Evolutionary conservation across 164 flowering plant genomes (phyloP).

Genomic region (Chloranthus sessilifolius): DNA sequence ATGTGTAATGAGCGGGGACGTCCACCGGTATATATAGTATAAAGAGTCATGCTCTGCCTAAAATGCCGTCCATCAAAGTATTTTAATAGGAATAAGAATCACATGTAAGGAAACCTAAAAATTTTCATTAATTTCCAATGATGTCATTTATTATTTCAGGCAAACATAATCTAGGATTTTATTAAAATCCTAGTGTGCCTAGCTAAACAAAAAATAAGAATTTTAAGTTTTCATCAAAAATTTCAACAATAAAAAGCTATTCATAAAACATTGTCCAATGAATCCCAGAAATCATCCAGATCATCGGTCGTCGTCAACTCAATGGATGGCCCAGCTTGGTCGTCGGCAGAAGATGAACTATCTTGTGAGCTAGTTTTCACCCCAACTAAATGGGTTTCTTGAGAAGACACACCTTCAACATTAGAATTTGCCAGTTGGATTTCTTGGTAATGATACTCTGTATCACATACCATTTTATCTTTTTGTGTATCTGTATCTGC

Average conservation of each 20-base stretch:
- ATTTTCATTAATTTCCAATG: too few species aligned
- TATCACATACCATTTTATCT: background rate
- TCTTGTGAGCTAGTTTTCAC: conserved; percentile 20
- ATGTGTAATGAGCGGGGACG: too few species aligned
- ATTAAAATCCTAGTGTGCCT: too few species aligned
- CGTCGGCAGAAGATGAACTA: conserved; percentile 24
- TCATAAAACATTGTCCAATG: conserved; percentile 4
- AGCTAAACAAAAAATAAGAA: too few species aligned
- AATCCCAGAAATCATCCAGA: conserved; percentile 20
- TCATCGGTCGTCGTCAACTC: conserved; percentile 14
- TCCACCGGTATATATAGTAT: too few species aligned
- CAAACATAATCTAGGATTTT: too few species aligned
- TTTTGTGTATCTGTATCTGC: background rate
- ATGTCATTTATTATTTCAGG: too few species aligned
- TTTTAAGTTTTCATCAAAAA: too few species aligned
- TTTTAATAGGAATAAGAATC: too few species aligned
- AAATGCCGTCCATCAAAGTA: too few species aligned
- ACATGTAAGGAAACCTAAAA: too few species aligned
- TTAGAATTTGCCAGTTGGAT: background rate
- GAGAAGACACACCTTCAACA: conserved; percentile 10
- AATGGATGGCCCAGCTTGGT: conserved; percentile 1
- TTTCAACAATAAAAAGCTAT: background rate
- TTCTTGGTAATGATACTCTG: background rate
- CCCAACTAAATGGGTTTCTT: conserved; percentile 5
- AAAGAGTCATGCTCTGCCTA: too few species aligned